A percentile compares a stretch with the other conserved stretches of the same genome.
phyloP scores from a whole-genome alignment of 1,284 basidiomycete species.

The Trametes polyzona region DNA sequence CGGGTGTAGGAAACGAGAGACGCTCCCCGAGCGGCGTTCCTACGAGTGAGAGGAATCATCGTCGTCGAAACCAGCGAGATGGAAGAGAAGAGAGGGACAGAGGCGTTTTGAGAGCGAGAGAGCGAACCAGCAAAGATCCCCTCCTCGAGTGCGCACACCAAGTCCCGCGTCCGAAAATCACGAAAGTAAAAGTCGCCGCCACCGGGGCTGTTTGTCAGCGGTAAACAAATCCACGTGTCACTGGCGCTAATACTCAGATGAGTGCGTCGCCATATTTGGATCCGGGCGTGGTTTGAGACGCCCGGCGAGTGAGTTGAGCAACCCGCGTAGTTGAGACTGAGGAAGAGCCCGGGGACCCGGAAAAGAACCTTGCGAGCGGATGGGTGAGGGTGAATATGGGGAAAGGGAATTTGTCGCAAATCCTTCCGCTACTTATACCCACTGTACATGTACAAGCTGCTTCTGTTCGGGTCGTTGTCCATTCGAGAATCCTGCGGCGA shows the following conservation, averaged over 20 bases:
- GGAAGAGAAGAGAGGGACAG: not conserved
- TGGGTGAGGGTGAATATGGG: too few species aligned
- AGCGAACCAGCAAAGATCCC: conserved; percentile 23
- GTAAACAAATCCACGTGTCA: conserved; percentile 6
- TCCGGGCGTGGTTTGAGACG: too few species aligned
- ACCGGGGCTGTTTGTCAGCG: conserved; percentile 9
- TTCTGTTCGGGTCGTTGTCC: too few species aligned
- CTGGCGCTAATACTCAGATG: not conserved
- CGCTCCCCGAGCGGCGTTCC: conserved; percentile 46
- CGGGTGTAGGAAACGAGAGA: conserved; percentile 67
- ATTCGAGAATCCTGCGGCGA: too few species aligned
- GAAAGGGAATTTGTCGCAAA: too few species aligned
- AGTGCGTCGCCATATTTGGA: not conserved
- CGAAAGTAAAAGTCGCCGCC: conserved; percentile 3
- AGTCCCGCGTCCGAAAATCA: not conserved
- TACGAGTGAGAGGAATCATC: conserved; percentile 39
- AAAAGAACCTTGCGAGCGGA: too few species aligned
- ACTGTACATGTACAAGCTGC: too few species aligned
- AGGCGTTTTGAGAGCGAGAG: not conserved
- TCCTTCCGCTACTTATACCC: too few species aligned
- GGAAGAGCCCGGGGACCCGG: too few species aligned
- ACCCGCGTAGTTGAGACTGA: too few species aligned
- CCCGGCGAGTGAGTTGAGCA: too few species aligned
- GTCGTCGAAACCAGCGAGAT: conserved; percentile 3
- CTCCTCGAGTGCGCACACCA: conserved; percentile 9